Conservation (phyloP, 139 green algal genomes). For the Volvox reticuliferus region DNA sequence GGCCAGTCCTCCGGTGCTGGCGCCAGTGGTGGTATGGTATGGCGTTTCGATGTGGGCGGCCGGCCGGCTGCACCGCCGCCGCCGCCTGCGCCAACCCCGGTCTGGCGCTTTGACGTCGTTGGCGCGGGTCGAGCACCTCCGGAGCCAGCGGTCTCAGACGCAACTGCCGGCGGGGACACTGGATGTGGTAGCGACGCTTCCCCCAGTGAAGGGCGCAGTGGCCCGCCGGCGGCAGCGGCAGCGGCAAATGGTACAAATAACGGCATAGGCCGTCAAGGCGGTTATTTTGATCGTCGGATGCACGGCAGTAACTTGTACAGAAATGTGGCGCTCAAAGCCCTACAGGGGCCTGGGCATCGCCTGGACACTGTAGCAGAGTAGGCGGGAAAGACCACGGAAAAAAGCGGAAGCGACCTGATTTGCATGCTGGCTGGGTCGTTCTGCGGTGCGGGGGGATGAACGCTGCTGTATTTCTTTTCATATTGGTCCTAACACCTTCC, state of each 20-base stretch:
- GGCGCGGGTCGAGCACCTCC: neutral
- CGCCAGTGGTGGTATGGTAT: slow-evolving; percentile 23
- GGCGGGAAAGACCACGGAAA: too few species aligned
- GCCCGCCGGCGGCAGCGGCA: neutral
- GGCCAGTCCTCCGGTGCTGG: neutral
- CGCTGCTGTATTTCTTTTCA: too few species aligned
- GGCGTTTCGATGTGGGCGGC: slow-evolving; percentile 41
- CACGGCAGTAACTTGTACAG: slow-evolving; percentile 37
- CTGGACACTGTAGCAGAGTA: slow-evolving; percentile 27
- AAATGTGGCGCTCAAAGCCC: slow-evolving; percentile 26
- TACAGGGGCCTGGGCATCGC: neutral
- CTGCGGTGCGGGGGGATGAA: too few species aligned
- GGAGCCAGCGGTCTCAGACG: neutral
- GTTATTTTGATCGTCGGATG: slow-evolving; percentile 32
- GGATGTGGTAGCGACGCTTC: neutral
- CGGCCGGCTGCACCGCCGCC: neutral
- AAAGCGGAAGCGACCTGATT: too few species aligned
- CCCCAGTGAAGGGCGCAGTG: neutral
- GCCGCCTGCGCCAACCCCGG: neutral
- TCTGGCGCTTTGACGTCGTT: slow-evolving; percentile 33
- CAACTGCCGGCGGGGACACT: neutral
- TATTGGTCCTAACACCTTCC: too few species aligned
- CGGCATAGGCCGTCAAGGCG: slow-evolving; percentile 13
- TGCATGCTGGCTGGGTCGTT: too few species aligned
- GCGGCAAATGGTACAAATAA: neutral